Base-by-base conservation (phyloP, 2,329 filamentous ascomycete species). In the Pestalotiopsis sp. region DNA sequence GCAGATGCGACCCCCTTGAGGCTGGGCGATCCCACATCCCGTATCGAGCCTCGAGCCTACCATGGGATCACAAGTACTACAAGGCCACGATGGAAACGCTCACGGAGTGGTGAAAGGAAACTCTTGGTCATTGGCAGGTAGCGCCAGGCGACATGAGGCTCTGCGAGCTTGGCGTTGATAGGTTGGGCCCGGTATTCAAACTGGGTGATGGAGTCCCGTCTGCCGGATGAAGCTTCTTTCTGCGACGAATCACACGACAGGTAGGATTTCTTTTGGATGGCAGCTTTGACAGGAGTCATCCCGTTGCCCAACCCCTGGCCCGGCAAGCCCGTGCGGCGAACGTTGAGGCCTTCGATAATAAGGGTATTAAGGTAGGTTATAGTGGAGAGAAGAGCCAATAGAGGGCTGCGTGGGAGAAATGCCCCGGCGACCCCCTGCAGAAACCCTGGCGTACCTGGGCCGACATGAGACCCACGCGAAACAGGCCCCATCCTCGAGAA, bases 391-490 rank as follows among this genome's bases (percentile, higher is more conserved):
- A n/a, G 45, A 17, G 45, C 45, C 45, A 52, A 52, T 52, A 52
- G 45, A n/a, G n/a, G 17, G 7, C 45, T n/a, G 7, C 6, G 45
- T 36, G 31, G 7, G 31, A 36, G 31, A 45, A 23, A 62, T 27
- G 25, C 27, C 31, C 31, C 31, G 31, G 13, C 13, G 14, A 17
- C 39, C 59, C 49, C 63, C 49, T 65, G 49, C 36, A 20, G 27
- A 36, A 23, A 39, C 14, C 31, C 12, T 4, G 20, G 58, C 49
- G 58, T 20, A 6, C 58, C 65, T 52, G 20, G 41, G n/a, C 27
- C 41, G 57, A 62, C 58, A 41, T 63, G 65, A 67, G 65, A 67
- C 65, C 65, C 59, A 67, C 65, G 59, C 59, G 65, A 67, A 67
- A 67, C 65, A n/a, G 17, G 55, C 31, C 31, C 49, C 49, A 23